These are phyloP conservation scores for Candida silvicultrix DNA, from an alignment of 805 yeast genomes.

Conservation along the genomic window DNA sequence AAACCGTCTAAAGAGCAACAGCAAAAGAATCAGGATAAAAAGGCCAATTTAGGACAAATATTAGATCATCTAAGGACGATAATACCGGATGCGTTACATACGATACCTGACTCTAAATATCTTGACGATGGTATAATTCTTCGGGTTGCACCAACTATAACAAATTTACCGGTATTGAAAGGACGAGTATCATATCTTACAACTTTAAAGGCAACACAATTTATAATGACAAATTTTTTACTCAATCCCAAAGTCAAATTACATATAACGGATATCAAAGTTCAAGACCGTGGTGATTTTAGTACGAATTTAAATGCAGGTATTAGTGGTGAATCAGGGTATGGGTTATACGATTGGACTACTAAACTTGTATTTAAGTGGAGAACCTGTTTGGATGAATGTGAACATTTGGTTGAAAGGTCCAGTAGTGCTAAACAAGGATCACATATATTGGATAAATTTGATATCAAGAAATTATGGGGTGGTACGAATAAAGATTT, in stretches of 20 bases:
- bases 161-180: conserved; percentile 47
- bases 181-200: conserved; percentile 53
- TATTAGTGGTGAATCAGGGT: conserved; percentile 2
- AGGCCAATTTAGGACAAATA: conserved; percentile 47
- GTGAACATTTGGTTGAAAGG: conserved; percentile 35
- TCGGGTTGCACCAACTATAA: conserved; percentile 50
- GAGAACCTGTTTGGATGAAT: conserved; percentile 49
- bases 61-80: conserved; percentile 39
- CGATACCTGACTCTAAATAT: conserved; percentile 35
- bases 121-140: conserved; percentile 43
- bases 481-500: background rate
- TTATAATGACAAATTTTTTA: conserved; percentile 49
- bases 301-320: conserved; percentile 4
- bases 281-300: background rate
- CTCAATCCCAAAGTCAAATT: conserved; percentile 45
- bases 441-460: background rate
- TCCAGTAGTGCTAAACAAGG: conserved; percentile 1
- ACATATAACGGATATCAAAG: conserved; percentile 39
- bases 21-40: conserved; percentile 1
- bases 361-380: conserved; percentile 50
- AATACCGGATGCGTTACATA: conserved; percentile 45
- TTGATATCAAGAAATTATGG: conserved; percentile 1
- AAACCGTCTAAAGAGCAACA: background rate
- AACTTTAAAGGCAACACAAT: conserved; percentile 48
- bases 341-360: conserved; percentile 20